These are phyloP conservation scores for Prosopis cineraria DNA, from an alignment of 306 rosid species.

Conservation along the genomic window DNA sequence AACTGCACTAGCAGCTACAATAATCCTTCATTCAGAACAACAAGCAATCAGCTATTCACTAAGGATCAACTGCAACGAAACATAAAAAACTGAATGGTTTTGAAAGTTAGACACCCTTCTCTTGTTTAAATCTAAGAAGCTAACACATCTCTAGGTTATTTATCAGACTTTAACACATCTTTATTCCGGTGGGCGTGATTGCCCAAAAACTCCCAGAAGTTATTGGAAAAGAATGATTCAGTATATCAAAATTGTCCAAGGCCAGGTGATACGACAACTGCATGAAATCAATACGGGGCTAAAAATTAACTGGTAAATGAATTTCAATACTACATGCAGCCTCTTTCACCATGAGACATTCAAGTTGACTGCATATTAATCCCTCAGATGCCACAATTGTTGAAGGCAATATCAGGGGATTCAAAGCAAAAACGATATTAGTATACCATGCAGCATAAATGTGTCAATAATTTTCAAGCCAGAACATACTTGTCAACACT, in stretches of 20 bases:
- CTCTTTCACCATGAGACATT: constrained; percentile 26
- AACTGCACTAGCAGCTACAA: constrained; percentile 82
- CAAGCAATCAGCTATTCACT: constrained; percentile 34
- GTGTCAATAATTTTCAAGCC: constrained; percentile 21
- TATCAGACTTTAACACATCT: no score
- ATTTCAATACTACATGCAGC: constrained; percentile 27
- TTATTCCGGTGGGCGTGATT: constrained; percentile 13
- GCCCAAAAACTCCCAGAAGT: constrained; percentile 2
- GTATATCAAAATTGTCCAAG: constrained; percentile 8
- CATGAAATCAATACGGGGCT: constrained; percentile 18
- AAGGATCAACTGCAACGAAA: constrained; percentile 24
- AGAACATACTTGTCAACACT: constrained; percentile 86
- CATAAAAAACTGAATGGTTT: constrained; percentile 17
- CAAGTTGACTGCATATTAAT: constrained; percentile 18
- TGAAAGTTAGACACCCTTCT: constrained; percentile 11
- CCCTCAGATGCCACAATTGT: constrained; percentile 22
- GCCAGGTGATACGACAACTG: not conserved
- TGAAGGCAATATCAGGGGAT: constrained; percentile 11
- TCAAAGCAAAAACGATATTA: constrained; percentile 30
- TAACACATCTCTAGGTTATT: not conserved
- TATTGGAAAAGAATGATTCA: not conserved
- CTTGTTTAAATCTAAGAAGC: constrained; percentile 29
- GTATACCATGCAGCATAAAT: constrained; percentile 21
- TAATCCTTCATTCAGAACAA: constrained; percentile 64
- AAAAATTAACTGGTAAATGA: not conserved